A percentile compares a stretch with the other conserved stretches of the same genome.
Conservation (phyloP, 106 monocot genomes). For the Dioscorea zingiberensis region DNA sequence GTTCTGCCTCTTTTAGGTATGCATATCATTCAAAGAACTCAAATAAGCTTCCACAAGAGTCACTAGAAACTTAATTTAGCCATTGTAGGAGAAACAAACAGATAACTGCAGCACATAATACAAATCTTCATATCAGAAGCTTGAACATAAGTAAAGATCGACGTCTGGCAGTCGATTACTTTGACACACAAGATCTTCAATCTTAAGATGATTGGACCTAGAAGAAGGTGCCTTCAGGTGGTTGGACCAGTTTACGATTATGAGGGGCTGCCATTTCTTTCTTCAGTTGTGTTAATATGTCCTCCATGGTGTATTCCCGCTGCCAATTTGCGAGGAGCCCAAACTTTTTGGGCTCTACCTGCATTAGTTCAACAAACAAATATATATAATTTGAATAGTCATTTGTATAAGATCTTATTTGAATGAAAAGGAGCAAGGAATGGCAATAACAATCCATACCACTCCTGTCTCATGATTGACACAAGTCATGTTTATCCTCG, state of each 20-base stretch:
- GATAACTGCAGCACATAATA: background rate
- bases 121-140: background rate
- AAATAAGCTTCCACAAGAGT: too few species aligned
- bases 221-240: slow-evolving; percentile 21
- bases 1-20: too few species aligned
- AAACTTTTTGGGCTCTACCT: slow-evolving; percentile 18
- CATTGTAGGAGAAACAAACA: too few species aligned
- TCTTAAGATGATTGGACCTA: background rate
- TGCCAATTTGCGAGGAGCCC: slow-evolving; percentile 17
- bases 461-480: slow-evolving; percentile 25
- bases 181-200: background rate
- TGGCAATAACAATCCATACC: background rate
- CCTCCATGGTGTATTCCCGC: slow-evolving; percentile 25
- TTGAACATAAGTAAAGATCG: background rate
- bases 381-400: background rate
- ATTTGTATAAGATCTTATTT: background rate
- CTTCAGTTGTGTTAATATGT: slow-evolving; percentile 16
- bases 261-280: slow-evolving; percentile 22
- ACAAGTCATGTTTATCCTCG: slow-evolving; percentile 23
- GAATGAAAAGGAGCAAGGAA: background rate
- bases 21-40: too few species aligned
- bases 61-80: too few species aligned
- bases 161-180: background rate
- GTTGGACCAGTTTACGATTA: slow-evolving; percentile 20
- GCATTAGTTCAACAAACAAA: background rate